A percentile compares a stretch with the other conserved stretches of the same genome.
These are phyloP conservation scores for Orbilia ellipsospora DNA, from an alignment of 2,329 filamentous ascomycete species.

Conservation along the genomic window DNA sequence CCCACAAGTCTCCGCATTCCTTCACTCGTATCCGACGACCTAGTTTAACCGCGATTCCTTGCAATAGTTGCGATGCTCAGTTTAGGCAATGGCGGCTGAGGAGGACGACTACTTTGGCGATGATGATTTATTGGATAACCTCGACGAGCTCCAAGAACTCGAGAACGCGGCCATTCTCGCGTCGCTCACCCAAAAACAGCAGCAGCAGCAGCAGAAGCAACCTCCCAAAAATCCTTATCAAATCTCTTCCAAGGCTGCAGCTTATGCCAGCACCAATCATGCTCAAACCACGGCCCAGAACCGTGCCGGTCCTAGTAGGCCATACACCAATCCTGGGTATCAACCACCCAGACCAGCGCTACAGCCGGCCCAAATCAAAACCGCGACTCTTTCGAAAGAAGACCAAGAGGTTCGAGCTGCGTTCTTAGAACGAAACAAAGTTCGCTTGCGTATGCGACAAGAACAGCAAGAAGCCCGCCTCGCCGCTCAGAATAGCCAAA, in stretches of 20 bases:
- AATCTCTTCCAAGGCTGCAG: constrained; percentile 44
- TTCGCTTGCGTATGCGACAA: constrained; percentile 37
- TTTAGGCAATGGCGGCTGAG: constrained; percentile 51
- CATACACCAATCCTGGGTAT: constrained; percentile 28
- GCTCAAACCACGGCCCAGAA: constrained; percentile 18
- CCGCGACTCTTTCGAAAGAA: constrained; percentile 28
- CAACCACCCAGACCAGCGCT: constrained; percentile 32
- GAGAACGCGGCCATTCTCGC: constrained; percentile 52
- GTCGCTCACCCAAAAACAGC: constrained; percentile 52
- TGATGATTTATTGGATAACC: constrained; percentile 44
- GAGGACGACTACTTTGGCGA: constrained; percentile 55
- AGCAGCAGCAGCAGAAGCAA: constrained; percentile 18
- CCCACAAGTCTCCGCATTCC: constrained; percentile 2
- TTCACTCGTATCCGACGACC: neutral
- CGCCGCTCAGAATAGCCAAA: constrained; percentile 27
- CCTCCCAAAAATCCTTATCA: constrained; percentile 41
- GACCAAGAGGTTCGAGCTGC: constrained; percentile 43
- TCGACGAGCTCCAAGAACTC: constrained; percentile 51
- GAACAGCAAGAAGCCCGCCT: constrained; percentile 43
- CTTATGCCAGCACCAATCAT: constrained; percentile 23
- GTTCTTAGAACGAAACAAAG: constrained; percentile 37
- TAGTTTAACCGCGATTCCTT: constrained; percentile 8
- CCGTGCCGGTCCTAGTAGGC: constrained; percentile 10
- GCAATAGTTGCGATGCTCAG: constrained; percentile 40
- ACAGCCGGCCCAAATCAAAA: constrained; percentile 13